phyloP scores from a whole-genome alignment of 2,329 filamentous ascomycete genomes.

The Trichophyton benhamiae region DNA sequence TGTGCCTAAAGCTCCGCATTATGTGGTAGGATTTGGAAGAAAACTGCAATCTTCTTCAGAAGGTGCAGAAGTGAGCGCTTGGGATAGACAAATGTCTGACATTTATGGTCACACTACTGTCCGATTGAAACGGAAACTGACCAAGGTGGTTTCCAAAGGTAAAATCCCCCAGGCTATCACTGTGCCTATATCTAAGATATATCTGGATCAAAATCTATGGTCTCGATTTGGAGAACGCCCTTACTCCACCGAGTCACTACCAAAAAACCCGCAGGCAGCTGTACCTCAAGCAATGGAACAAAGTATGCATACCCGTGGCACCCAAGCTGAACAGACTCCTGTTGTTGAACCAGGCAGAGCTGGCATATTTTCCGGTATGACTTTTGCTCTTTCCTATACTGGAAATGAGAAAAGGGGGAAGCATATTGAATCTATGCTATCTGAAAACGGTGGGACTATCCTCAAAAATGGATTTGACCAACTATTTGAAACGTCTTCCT shows the following conservation, averaged over 20 bases:
- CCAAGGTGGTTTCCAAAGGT: slow-evolving; percentile 28
- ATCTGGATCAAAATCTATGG: slow-evolving; percentile 37
- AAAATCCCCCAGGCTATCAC: slow-evolving; percentile 23
- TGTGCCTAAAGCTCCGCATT: slow-evolving; percentile 33
- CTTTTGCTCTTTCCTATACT: slow-evolving; percentile 69
- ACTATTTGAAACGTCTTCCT: slow-evolving; percentile 48
- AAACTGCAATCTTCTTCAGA: slow-evolving; percentile 18
- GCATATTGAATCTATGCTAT: slow-evolving; percentile 50
- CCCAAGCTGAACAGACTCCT: slow-evolving; percentile 35
- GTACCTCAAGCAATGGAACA: slow-evolving; percentile 28
- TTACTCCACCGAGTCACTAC: slow-evolving; percentile 22
- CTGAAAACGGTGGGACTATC: slow-evolving; percentile 58
- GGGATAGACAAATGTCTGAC: slow-evolving; percentile 26
- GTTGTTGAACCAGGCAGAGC: slow-evolving; percentile 21
- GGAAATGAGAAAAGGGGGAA: slow-evolving; percentile 46
- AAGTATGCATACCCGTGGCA: neutral
- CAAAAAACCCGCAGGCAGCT: slow-evolving; percentile 13
- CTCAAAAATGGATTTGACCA: slow-evolving; percentile 67
- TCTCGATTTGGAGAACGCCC: slow-evolving; percentile 32
- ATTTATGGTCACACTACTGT: slow-evolving; percentile 33
- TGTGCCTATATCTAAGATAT: slow-evolving; percentile 35
- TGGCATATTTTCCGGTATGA: slow-evolving; percentile 64
- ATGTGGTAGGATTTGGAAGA: slow-evolving; percentile 32
- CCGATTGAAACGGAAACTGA: slow-evolving; percentile 31
- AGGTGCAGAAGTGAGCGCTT: slow-evolving; percentile 13